Evolutionary conservation across 1,284 basidiomycete genomes (phyloP).

Genomic region (Ganoderma boninense): DNA sequence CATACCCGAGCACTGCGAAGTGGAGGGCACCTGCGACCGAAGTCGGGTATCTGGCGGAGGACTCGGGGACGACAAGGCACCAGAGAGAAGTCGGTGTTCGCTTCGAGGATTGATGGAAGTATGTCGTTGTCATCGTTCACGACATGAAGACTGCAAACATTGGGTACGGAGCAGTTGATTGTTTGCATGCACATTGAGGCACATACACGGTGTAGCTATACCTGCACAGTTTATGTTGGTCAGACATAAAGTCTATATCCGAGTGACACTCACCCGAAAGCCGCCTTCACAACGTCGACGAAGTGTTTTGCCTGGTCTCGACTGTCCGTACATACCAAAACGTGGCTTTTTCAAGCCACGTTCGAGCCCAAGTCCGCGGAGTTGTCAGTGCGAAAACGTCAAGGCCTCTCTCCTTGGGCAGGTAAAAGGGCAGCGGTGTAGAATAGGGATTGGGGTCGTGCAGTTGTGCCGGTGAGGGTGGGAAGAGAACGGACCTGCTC

Average conservation of each 20-base stretch:
- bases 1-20: constrained; percentile 1
- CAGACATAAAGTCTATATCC: background rate
- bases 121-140: background rate
- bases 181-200: background rate
- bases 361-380: background rate
- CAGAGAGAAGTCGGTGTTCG: background rate
- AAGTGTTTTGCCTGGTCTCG: background rate
- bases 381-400: background rate
- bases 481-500: background rate
- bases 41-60: background rate
- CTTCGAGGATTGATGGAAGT: background rate
- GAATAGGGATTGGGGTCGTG: background rate
- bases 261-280: background rate
- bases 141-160: background rate
- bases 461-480: background rate
- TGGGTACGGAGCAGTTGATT: background rate
- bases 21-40: background rate
- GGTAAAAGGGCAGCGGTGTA: background rate
- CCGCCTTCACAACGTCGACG: too few relatives aligned
- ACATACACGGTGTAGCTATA: background rate
- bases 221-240: background rate
- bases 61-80: background rate
- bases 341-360: background rate
- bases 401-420: background rate
- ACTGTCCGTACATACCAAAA: too few relatives aligned